phyloP scores from a whole-genome alignment of 176 grass and related monocot genomes.

The Ensete ventricosum region DNA sequence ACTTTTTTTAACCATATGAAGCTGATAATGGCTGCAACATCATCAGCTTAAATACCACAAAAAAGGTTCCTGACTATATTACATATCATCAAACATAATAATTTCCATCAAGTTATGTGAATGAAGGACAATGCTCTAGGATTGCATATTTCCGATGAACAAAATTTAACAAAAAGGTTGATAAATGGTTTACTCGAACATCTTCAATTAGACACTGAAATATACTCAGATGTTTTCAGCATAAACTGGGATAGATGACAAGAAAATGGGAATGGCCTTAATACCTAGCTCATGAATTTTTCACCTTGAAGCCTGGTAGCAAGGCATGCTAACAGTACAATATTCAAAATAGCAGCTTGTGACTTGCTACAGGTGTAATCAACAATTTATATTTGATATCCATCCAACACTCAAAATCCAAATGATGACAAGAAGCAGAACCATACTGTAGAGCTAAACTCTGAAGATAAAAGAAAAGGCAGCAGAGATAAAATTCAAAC shows the following conservation, averaged over 20 bases:
- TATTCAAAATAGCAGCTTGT: not conserved
- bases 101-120: too few relatives aligned
- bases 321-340: not conserved
- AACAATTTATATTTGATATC: not conserved
- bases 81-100: too few relatives aligned
- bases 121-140: not conserved
- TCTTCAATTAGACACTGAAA: not conserved
- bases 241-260: too few relatives aligned
- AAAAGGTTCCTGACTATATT: too few relatives aligned
- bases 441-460: slow-evolving; percentile 36
- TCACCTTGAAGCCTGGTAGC: not conserved
- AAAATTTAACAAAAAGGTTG: not conserved
- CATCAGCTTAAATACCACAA: too few relatives aligned
- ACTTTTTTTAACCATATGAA: too few relatives aligned
- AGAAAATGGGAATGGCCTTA: not conserved
- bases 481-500: slow-evolving; percentile 26
- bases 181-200: not conserved
- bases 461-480: slow-evolving; percentile 25
- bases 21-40: too few relatives aligned
- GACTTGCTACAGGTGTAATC: not conserved
- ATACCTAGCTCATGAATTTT: not conserved
- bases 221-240: too few relatives aligned
- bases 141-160: not conserved
- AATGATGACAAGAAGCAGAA: not conserved
- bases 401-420: not conserved